Base-by-base conservation (phyloP, 768 basidiomycete species). In the Xerocomellus intermedius region DNA sequence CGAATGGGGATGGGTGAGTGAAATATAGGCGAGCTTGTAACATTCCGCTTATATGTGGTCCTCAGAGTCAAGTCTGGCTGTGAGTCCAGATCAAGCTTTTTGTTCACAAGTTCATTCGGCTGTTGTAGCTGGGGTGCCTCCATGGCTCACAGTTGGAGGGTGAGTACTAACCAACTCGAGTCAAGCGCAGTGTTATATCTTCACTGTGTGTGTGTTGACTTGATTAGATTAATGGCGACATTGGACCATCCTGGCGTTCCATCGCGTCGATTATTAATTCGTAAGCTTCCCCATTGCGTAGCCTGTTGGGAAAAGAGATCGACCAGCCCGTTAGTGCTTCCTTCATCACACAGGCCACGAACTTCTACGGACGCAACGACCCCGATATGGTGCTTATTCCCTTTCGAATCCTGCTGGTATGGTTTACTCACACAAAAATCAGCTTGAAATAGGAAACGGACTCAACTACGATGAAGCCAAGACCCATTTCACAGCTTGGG, bases 401-500 rank as follows among this genome's bases (percentile, higher is more conserved):
- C 8, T 32, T 2, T 53, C 3, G 28, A 41, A 22, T 28, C 8
- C 17, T 48, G 2, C 33, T 42, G 17, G 30, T 37, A 46, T 42
- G 19, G 32, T 45, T 61, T 3, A 51, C 57, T 45, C 35, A 59
- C 32, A 42, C 45, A 35, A 46, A 28, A 42, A 37, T 22, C 14
- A 83, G 83, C 77, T 83, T 46, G 81, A 83, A 76, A 72, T 84
- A 32, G 86, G 86, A 19, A 86, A 87, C 55, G 84, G 83, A 9
- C 70, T 87, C 50, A 83, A 79, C 1, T 79, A 74, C 57, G 83
- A 87, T 9, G 86, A 87, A 69, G 73, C 80, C 21, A 86, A 86
- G 64, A 75, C 82, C 4, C 86, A 87, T 62, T 87, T 86, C 66
- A 87, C 86, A 0, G 82, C 80, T 1, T 87, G 86, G 86, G 83